A percentile compares a stretch with the other conserved stretches of the same genome.
phyloP scores from a whole-genome alignment of 2,329 filamentous ascomycete species.

The Aspergillus flavus region DNA sequence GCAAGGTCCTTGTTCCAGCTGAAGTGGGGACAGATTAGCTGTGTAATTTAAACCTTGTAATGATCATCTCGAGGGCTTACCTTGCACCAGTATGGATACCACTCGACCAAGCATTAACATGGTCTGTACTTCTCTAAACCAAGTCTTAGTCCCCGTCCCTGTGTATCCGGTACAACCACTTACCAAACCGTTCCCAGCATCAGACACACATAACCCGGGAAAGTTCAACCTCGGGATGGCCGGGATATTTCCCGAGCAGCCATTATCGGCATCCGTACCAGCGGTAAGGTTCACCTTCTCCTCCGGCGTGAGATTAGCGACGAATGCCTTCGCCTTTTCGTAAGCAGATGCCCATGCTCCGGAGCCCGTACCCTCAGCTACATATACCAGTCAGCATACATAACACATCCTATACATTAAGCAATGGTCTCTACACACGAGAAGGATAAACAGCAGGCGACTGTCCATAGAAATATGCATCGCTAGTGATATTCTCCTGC shows the following conservation, averaged over 20 bases:
- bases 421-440: conserved; percentile 15
- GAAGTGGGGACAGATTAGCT: background rate
- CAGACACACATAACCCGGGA: conserved; percentile 44
- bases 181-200: conserved; percentile 46
- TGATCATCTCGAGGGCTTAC: conserved; percentile 17
- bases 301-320: conserved; percentile 43
- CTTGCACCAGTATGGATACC: conserved; percentile 28
- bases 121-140: conserved; percentile 33
- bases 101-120: conserved; percentile 28
- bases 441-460: conserved; percentile 28
- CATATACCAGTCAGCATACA: background rate
- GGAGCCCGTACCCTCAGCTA: conserved; percentile 28
- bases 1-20: conserved; percentile 42
- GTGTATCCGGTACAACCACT: background rate
- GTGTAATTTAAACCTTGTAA: background rate
- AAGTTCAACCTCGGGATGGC: conserved; percentile 36
- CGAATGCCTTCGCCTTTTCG: conserved; percentile 40
- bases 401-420: fast-evolving
- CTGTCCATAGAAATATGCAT: conserved; percentile 27
- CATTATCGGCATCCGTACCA: conserved; percentile 25
- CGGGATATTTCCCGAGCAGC: conserved; percentile 38
- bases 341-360: conserved; percentile 42
- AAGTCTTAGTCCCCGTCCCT: background rate
- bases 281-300: conserved; percentile 45
- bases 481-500: conserved; percentile 24